Evolutionary conservation across 305 asterid genomes (phyloP).

Genomic region (Solanum hybrid): DNA sequence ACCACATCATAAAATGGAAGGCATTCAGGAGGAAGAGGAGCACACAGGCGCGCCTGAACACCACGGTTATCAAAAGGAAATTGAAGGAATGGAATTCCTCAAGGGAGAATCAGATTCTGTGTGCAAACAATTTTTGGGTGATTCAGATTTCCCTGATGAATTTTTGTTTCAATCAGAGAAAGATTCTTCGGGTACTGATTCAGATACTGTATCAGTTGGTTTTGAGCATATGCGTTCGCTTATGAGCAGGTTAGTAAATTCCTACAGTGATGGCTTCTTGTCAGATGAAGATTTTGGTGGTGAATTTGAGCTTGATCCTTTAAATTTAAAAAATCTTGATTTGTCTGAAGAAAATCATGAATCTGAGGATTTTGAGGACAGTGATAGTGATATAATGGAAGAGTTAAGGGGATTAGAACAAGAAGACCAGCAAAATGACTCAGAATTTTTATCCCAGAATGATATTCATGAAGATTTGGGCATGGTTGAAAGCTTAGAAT

Average conservation of each 20-base stretch:
- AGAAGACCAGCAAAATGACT: constrained; percentile 5
- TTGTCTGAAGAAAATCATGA: constrained; percentile 27
- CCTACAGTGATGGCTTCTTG: constrained; percentile 40
- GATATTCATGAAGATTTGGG: constrained; percentile 29
- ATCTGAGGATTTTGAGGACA: constrained; percentile 21
- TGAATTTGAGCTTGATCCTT: constrained; percentile 19
- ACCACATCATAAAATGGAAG: not conserved
- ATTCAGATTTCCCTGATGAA: constrained; percentile 16
- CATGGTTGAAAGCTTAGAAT: not conserved
- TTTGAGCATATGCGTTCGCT: constrained; percentile 22
- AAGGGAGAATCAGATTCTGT: not conserved
- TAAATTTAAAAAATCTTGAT: constrained; percentile 10
- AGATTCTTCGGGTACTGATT: constrained; percentile 18
- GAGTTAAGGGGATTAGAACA: constrained; percentile 30
- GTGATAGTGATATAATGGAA: constrained; percentile 35
- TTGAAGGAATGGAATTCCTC: not conserved
- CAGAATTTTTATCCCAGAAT: constrained; percentile 27
- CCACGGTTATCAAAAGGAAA: not conserved
- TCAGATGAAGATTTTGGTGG: constrained; percentile 47
- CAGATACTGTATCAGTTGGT: constrained; percentile 19
- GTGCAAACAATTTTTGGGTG: not conserved
- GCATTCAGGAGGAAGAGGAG: not conserved
- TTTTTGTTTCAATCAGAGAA: constrained; percentile 10
- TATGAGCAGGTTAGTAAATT: constrained; percentile 27
- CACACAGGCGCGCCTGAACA: not conserved